Evolutionary conservation across 176 grass and related monocot species (phyloP), one percentile per base, ranked within the genome.

Genomic region (Poa annua): DNA sequence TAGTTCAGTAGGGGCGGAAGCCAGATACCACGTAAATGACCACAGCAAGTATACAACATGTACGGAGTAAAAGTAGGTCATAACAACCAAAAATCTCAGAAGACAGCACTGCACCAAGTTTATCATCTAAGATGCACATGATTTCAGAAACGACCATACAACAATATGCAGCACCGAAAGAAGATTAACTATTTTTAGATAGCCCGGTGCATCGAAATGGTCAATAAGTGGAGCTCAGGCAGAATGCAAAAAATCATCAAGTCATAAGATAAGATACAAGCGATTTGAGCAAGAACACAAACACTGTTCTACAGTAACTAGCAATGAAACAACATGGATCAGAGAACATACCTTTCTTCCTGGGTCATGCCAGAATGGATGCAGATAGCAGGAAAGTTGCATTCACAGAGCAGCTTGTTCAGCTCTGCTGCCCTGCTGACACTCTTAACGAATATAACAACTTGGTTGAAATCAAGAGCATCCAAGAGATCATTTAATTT

Each of bases 291-390:
- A 60, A 59, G 13, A 22, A n/a, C 41, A 36, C 19, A 2, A 14
- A 5, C 1, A 15, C 44, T 26, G 9, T 36, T 2, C 1, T 45
- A 61, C 10, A 67, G 29, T 42, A 15, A 52, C 11, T 14, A 12
- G 39, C 41, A 53, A 24, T 35, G 44, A 1, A 24, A 33, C 2
- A 34, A 1, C 12, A 51, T 4, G 15, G 44, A 50, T 14, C 5
- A n/a, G 16, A 71, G 5, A 15, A 59, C 56, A 74, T 76, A 94
- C 91, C 93, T 93, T 71, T 99, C 97, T 79, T 96, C 93, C 80
- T 99, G 97, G 0, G 97, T 69, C 97, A 99, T 99, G 35, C 97
- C 97, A 89, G 97, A 99, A 87, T 99, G 97, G 55, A 99, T 99
- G 82, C 86, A 91, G 74, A 99, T 99, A 34, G 97, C 87, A 75